Evolutionary conservation across 805 yeast genomes (phyloP).

Genomic region (Tetrapisispora arboricola): DNA sequence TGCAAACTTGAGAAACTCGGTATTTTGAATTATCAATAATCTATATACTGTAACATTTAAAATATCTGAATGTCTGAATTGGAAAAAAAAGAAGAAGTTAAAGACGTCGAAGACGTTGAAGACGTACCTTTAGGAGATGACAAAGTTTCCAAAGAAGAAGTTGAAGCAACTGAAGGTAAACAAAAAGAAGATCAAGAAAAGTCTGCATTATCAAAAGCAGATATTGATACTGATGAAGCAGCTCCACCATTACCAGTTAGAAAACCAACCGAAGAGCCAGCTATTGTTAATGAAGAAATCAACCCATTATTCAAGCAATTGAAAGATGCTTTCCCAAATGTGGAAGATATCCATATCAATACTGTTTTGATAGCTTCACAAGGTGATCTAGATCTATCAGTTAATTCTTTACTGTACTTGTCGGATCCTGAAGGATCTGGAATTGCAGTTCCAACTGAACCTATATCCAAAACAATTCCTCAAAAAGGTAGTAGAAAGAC

Average conservation of each 20-base stretch:
- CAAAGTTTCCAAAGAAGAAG: not conserved
- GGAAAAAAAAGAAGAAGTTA: not conserved
- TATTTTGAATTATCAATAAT: no score
- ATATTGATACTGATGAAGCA: conserved; percentile 3
- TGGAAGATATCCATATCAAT: conserved; percentile 59
- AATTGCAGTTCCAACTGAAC: conserved; percentile 39
- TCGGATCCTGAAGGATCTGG: conserved; percentile 55
- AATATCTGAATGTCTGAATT: not conserved
- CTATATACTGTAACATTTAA: no score
- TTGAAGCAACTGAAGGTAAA: conserved; percentile 5
- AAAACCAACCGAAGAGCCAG: conserved; percentile 8
- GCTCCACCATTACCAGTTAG: conserved; percentile 23
- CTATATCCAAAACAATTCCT: conserved; percentile 4
- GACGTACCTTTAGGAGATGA: conserved; percentile 3
- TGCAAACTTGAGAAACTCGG: no score
- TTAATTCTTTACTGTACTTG: conserved; percentile 71
- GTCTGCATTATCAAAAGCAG: no score
- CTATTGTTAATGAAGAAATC: conserved; percentile 3
- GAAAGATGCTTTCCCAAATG: conserved; percentile 75
- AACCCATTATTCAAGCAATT: conserved; percentile 39
- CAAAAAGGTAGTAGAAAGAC: conserved; percentile 1
- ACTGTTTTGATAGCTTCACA: conserved; percentile 80
- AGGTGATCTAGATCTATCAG: conserved; percentile 75
- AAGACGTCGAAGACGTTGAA: conserved; percentile 2
- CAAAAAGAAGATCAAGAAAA: conserved; percentile 6